A percentile compares a stretch with the other conserved stretches of the same genome.
Conservation (phyloP, 2,329 filamentous ascomycete species). For the Emergomyces africanus region DNA sequence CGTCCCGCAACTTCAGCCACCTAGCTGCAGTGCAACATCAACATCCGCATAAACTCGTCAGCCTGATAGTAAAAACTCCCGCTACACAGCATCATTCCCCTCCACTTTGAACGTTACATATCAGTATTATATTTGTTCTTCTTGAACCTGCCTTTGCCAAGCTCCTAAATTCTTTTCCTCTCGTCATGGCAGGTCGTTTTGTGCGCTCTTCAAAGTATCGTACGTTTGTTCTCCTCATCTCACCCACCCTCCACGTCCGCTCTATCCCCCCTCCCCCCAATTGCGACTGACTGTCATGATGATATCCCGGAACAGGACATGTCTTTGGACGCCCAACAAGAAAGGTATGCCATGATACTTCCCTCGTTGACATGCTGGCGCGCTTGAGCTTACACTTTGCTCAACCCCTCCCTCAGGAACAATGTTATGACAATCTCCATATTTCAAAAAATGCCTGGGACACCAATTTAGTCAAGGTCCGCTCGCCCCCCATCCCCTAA, state of each 20-base stretch:
- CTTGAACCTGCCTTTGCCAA: not conserved
- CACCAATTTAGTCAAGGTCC: slow-evolving; percentile 91
- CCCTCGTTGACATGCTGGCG: too few species aligned
- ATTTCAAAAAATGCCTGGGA: slow-evolving; percentile 99
- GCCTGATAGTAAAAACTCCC: too few species aligned
- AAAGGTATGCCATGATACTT: slow-evolving; percentile 42
- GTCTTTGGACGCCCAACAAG: slow-evolving; percentile 92
- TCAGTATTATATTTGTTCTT: not conserved
- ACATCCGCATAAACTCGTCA: too few species aligned
- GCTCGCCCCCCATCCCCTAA: slow-evolving; percentile 5
- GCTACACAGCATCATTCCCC: too few species aligned
- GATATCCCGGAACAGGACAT: slow-evolving; percentile 53
- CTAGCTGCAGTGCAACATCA: not conserved
- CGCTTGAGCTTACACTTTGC: not conserved
- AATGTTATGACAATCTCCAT: slow-evolving; percentile 96
- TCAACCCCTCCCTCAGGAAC: slow-evolving; percentile 44
- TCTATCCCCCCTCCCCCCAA: not conserved
- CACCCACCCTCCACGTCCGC: slow-evolving; percentile 9
- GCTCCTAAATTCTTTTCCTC: not conserved
- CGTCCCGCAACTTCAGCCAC: not conserved
- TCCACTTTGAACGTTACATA: not conserved
- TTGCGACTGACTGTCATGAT: slow-evolving; percentile 15
- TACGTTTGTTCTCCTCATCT: slow-evolving; percentile 20
- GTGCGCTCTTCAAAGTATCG: slow-evolving; percentile 63
- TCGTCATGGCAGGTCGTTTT: slow-evolving; percentile 55